Conservation (phyloP, 208 protist species). For the Crithidia mellificae region DNA sequence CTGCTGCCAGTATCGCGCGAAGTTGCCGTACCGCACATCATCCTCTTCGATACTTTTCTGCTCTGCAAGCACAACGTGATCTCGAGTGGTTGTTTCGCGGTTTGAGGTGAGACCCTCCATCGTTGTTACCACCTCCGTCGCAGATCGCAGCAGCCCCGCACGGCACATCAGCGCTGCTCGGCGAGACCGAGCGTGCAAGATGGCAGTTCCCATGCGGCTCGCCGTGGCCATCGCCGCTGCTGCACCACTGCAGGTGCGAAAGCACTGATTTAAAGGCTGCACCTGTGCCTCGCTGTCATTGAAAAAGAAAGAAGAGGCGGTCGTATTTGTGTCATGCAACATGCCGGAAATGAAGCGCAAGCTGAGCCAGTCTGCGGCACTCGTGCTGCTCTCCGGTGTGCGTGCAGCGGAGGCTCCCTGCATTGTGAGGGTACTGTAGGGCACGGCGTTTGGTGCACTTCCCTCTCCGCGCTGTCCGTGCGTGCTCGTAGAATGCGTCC, state of each 20-base stretch:
- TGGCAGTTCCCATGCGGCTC: no score
- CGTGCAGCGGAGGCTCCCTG: no score
- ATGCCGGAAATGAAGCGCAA: neutral
- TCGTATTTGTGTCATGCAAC: neutral
- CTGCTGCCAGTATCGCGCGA: neutral
- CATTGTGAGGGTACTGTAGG: no score
- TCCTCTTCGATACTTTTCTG: neutral
- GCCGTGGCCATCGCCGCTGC: no score
- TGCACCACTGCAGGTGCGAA: neutral
- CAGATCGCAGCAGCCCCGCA: constrained; percentile 12
- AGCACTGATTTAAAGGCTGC: neutral
- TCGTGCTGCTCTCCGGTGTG: neutral
- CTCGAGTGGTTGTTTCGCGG: no score
- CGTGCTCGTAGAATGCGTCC: no score
- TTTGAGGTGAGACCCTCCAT: neutral
- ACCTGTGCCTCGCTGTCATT: neutral
- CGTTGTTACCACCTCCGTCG: constrained; percentile 7
- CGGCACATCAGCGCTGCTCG: constrained; percentile 13
- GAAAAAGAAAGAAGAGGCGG: neutral
- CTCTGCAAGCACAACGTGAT: no score
- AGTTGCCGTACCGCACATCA: neutral
- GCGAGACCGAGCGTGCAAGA: neutral
- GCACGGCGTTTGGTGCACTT: no score
- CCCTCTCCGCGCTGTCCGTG: no score
- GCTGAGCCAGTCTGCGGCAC: neutral